phyloP scores from a whole-genome alignment of 257 asterid genomes.

The Phtheirospermum japonicum region DNA sequence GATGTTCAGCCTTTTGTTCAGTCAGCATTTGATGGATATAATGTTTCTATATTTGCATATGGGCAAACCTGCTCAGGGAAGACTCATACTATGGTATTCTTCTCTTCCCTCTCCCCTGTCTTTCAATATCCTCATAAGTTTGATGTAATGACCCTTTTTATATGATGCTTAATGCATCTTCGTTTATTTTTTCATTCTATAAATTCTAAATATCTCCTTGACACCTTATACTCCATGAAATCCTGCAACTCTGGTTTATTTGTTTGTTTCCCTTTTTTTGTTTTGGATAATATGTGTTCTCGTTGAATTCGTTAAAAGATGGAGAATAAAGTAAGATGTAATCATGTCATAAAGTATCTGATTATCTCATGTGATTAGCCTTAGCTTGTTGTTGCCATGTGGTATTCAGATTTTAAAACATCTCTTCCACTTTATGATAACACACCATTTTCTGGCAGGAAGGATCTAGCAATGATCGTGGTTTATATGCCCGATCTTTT shows the following conservation, averaged over 20 bases:
- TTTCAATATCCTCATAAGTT: conserved; percentile 19
- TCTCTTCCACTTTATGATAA: conserved; percentile 26
- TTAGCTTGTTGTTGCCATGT: conserved; percentile 9
- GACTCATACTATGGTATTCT: conserved; percentile 86
- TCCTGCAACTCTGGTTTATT: neutral
- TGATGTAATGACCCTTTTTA: conserved; percentile 12
- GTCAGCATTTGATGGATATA: conserved; percentile 98
- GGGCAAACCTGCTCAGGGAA: conserved; percentile 91
- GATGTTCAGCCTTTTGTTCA: conserved; percentile 97
- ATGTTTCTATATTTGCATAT: conserved; percentile 79
- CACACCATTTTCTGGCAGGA: conserved; percentile 59
- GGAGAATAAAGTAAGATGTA: conserved; percentile 12
- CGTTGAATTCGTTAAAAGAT: conserved; percentile 14
- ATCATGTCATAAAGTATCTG: conserved; percentile 12
- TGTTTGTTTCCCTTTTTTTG: neutral
- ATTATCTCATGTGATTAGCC: conserved; percentile 14
- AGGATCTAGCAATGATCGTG: conserved; percentile 98
- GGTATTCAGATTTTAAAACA: conserved; percentile 7
- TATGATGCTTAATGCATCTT: conserved; percentile 21
- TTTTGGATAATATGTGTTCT: neutral
- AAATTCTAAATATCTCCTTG: conserved; percentile 8
- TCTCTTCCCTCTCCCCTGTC: conserved; percentile 31
- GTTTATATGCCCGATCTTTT: conserved; percentile 87
- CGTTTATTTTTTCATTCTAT: conserved; percentile 13
- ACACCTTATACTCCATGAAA: neutral